Base-by-base conservation (phyloP, 2,329 filamentous ascomycete species). In the Beauveria sp. region DNA sequence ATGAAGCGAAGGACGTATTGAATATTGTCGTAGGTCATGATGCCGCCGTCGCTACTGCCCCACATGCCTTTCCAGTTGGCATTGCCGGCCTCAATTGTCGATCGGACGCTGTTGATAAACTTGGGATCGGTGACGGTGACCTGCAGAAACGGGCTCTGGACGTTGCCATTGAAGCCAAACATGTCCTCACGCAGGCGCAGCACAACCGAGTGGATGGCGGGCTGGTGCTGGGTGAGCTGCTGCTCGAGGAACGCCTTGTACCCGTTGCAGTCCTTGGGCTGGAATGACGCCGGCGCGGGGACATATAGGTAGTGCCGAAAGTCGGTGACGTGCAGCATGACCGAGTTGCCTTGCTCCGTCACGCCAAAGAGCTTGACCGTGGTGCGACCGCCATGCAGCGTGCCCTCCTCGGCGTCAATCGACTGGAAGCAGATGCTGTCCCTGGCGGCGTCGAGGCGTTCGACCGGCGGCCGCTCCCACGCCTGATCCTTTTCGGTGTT, bases 251-350 rank as follows among this genome's bases (percentile, higher is more conserved):
- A 98, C 4, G 84, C 79, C 71, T 88, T 90, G 79, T 89, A 99
- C 0, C 84, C 78, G 18, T 86, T 81, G 72, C 91, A 92, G 71
- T 99, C 92, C 47, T 86, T 81, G 51, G 86, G 85, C 30, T 85
- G 84, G 73, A 99, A 99, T 28, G 85, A 84, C 9, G 93, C 78
- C 0, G 95, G 95, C 0, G 96, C 95, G 10, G 91, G 89, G 51
- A 98, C 86, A 70, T 96, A 99, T 61, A 99, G 85, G 72, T 99
- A 99, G 73, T 99, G 95, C 67, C 91, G 88, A 75, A 99, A 99
- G 70, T 92, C 91, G 18, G 90, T 96, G 65, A 99, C 93, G 73
- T 99, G 95, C 14, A 99, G 80, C 73, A 99, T 84, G 45, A 96
- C 91, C 3, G 95, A 99, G 74, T 99, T 89, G 59, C 95, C 95